Evolutionary conservation across 148 eudicot genomes (phyloP), one percentile per base, ranked within the genome.

Genomic region (Nepenthes mirabilis): DNA sequence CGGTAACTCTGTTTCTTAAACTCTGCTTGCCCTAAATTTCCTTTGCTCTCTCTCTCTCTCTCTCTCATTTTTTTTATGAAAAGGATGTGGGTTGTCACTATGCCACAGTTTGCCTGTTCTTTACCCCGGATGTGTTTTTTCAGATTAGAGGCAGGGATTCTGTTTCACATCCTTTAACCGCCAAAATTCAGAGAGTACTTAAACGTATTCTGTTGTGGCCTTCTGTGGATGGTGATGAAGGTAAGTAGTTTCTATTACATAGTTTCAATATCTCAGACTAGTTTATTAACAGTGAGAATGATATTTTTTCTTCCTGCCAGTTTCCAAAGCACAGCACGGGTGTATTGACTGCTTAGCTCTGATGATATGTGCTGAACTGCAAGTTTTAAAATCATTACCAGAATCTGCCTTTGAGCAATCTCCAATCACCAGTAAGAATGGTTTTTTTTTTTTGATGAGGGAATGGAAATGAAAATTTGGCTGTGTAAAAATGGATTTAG

Each of bases 321-420:
- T 85, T 75, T 74, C 80, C 34, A 83, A 85, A 75, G 89, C 85
- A 55, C 96, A 83, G 60, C 93, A 88, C 67, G 96, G 96, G 34
- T 88, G 93, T 76, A 88, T 85, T 47, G 96, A 88, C 72, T 88
- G 85, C 67, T 80, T 88, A 37, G 89, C 96, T 1, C 72, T 83
- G 66, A 77, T 83, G 76, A 63, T 88, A 56, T 88, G 93, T 59
- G 75, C 87, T 64, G 93, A 88, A 62, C 61, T 83, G 56, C 79
- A 81, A 74, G 69, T 64, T 65, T 61, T 79, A 10, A 68, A 75
- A 60, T 40, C 63, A 56, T 62, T 58, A 49, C 66, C 34, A 47
- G 72, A 54, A 37, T 63, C 70, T 47, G 53, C 60, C 50, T 60
- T 60, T 14, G 68, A 65, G 36, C 69, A 71, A 62, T 60, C 60